Percentiles rank a stretch among this genome's conserved stretches.
Evolutionary conservation across 2,329 filamentous ascomycete species (phyloP).

Genomic region (Colletotrichum lentis): DNA sequence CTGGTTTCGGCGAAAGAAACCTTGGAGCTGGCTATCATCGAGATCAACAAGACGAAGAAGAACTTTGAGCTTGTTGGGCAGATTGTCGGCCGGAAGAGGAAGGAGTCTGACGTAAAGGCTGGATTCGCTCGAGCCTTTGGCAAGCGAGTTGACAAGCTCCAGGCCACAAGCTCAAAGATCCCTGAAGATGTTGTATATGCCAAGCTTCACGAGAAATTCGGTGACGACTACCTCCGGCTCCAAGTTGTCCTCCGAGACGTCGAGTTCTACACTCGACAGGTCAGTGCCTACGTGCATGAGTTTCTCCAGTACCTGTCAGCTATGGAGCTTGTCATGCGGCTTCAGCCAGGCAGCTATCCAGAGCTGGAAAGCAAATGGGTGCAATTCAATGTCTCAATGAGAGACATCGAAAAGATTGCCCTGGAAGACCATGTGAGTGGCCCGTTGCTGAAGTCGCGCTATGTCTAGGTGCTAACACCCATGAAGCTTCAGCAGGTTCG

Average conservation of each 20-base stretch:
- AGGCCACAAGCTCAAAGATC: conserved; percentile 67
- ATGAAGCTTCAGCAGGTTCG: conserved; percentile 70
- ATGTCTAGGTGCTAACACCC: conserved; percentile 3
- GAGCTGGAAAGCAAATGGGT: conserved; percentile 96
- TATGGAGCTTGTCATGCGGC: conserved; percentile 81
- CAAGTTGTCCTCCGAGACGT: conserved; percentile 93
- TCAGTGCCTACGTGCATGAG: conserved; percentile 79
- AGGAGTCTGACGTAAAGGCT: conserved; percentile 86
- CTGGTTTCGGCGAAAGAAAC: conserved; percentile 63
- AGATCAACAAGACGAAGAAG: conserved; percentile 96
- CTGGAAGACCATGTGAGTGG: conserved; percentile 81
- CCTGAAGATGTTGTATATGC: conserved; percentile 85
- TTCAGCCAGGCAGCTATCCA: conserved; percentile 75
- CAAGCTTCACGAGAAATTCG: conserved; percentile 83
- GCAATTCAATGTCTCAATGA: conserved; percentile 85
- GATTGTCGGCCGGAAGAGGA: conserved; percentile 84
- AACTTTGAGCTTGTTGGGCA: conserved; percentile 92
- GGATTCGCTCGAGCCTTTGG: conserved; percentile 89
- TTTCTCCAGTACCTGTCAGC: conserved; percentile 82
- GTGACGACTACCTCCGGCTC: conserved; percentile 89
- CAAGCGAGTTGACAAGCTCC: conserved; percentile 83
- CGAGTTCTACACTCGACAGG: conserved; percentile 88
- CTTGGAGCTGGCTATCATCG: conserved; percentile 74
- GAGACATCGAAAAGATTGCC: conserved; percentile 83
- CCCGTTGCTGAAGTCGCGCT: neutral